phyloP scores from a whole-genome alignment of 2,329 filamentous ascomycete species.

The Thyridium curvatum region DNA sequence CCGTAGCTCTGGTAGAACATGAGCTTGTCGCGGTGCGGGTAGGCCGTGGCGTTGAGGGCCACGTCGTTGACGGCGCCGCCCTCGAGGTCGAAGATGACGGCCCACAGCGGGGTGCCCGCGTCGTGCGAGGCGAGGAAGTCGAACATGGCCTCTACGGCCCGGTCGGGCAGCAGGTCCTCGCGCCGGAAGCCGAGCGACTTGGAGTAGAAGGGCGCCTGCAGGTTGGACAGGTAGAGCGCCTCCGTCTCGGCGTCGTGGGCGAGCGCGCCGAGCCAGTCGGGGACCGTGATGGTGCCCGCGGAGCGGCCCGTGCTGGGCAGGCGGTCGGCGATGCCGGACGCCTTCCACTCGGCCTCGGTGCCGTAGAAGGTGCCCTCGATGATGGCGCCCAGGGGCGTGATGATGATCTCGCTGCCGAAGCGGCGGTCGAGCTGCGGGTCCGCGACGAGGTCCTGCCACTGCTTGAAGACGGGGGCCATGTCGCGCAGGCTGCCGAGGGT shows the following conservation, averaged over 20 bases:
- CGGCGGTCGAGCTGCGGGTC: slow-evolving; percentile 50
- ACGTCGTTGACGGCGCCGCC: slow-evolving; percentile 55
- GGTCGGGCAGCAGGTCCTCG: slow-evolving; percentile 38
- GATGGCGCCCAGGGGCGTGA: slow-evolving; percentile 45
- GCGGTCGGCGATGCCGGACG: slow-evolving; percentile 38
- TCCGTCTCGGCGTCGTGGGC: slow-evolving; percentile 43
- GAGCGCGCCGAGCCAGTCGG: slow-evolving; percentile 58
- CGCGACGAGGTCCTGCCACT: slow-evolving; percentile 52
- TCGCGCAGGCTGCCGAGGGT: slow-evolving; percentile 39
- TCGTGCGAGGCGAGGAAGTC: slow-evolving; percentile 41
- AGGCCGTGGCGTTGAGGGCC: slow-evolving; percentile 49
- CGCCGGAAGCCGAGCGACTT: slow-evolving; percentile 49
- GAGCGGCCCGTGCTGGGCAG: slow-evolving; percentile 34
- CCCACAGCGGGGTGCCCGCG: slow-evolving; percentile 50
- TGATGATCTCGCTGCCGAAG: slow-evolving; percentile 50
- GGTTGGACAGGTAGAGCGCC: slow-evolving; percentile 37
- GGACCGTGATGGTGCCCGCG: slow-evolving; percentile 38
- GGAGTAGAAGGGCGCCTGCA: slow-evolving; percentile 46
- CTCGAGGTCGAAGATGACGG: slow-evolving; percentile 55
- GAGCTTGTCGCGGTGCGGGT: slow-evolving; percentile 56
- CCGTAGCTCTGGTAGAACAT: slow-evolving; percentile 60
- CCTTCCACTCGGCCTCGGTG: slow-evolving; percentile 46
- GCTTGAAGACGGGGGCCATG: slow-evolving; percentile 41
- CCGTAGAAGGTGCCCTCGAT: slow-evolving; percentile 59
- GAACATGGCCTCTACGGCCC: slow-evolving; percentile 43